Evolutionary conservation across 1,139 yeast genomes (phyloP), one percentile per base, ranked within the genome.

Genomic region (Magnusiomyces suaveolens): DNA sequence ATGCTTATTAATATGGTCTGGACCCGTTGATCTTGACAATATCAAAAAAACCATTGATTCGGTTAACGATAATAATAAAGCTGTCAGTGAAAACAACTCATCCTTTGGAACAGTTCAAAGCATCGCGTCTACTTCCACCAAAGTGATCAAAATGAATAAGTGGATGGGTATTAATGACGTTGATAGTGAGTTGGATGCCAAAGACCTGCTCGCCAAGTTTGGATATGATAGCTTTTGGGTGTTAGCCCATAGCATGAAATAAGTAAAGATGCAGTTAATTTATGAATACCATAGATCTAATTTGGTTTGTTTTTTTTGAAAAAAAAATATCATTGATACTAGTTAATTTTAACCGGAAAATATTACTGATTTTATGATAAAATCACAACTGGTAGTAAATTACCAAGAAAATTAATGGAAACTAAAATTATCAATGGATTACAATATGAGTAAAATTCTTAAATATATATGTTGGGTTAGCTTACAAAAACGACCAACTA

Each of bases 1-100:
- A 53, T 82, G 89, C 61, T 62, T 65, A 2, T 62, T 83, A 20
- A 63, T 87, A 1, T 90, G 97, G 97, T 83, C 82, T 59, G 97
- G 97, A 0, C 82, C 80, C 59, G 58, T 87, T 44, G 70, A 41
- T 21, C 4, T 16, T 20, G 44, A 18, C 4, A 41, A 21, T 41
- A n/a, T 41, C 12, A 41, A 41, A 21, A 41, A 21, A 8, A 21
- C 25, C 2, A 41, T 41, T 6, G 25, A 41, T 21, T 20, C 24
- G 16, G 16, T 21, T 12, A 36, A 10, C 46, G 20, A 20, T 21
- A 10, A 23, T 25, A 23, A 43, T 8, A 20, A 10, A 3, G 8
- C 18, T 6, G n/a, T 4, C 33, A 29, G 20, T 10, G 33, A 23
- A 16, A 10, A 23, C 47, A 24, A 24, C 3, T 14, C 18, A 32